A percentile compares a stretch with the other conserved stretches of the same genome.
These are phyloP conservation scores for Neurospora sp. DNA, from an alignment of 2,329 filamentous ascomycete genomes.

Conservation along the genomic window DNA sequence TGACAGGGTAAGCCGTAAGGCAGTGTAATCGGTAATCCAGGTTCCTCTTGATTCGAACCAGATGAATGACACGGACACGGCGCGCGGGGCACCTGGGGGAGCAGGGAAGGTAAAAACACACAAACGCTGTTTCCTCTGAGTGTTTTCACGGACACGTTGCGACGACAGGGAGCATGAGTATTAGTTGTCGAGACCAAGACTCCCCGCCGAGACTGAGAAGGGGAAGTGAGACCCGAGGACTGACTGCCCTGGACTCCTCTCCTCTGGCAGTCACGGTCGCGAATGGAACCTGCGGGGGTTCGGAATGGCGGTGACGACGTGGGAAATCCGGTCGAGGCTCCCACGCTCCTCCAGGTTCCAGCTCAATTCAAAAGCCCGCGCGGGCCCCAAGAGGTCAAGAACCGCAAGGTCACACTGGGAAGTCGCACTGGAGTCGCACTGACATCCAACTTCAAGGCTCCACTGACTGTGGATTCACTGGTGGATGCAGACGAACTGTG, in stretches of 20 bases:
- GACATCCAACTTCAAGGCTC: neutral
- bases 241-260: neutral
- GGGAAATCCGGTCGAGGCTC: conserved; percentile 5
- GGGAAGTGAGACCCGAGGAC: neutral
- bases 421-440: neutral
- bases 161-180: neutral
- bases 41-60: neutral
- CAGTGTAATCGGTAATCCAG: neutral
- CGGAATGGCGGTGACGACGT: conserved; percentile 8
- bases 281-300: neutral
- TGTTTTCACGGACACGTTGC: neutral
- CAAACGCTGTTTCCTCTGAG: neutral
- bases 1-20: neutral
- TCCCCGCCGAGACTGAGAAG: neutral
- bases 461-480: neutral
- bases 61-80: neutral
- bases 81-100: neutral
- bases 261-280: neutral
- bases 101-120: neutral
- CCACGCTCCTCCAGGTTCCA: neutral
- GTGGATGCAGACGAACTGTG: neutral
- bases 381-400: neutral
- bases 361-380: neutral
- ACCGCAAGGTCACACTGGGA: neutral
- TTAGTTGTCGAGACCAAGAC: neutral